Evolutionary conservation across 495 filamentous ascomycete genomes (phyloP).

Genomic region (Diplogelasinospora grovesii): DNA sequence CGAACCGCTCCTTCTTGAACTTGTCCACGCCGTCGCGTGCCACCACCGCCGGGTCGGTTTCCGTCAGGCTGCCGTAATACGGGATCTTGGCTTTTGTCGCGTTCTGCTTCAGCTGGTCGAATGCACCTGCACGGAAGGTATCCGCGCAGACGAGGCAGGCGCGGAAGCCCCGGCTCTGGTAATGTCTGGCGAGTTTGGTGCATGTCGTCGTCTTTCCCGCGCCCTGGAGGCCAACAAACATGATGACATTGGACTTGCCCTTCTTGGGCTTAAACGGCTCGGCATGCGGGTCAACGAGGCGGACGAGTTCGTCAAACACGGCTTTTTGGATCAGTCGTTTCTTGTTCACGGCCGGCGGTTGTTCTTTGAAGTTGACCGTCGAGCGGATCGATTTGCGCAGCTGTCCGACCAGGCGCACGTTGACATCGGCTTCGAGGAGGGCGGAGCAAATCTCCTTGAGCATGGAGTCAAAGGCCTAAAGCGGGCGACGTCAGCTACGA

Average conservation of each 20-base stretch:
- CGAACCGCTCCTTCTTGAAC: constrained; percentile 98
- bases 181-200: constrained; percentile 94
- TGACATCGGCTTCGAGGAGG: constrained; percentile 91
- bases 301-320: constrained; percentile 94
- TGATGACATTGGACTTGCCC: constrained; percentile 91
- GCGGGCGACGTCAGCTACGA: constrained; percentile 6
- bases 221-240: constrained; percentile 98
- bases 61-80: constrained; percentile 92
- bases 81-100: constrained; percentile 98
- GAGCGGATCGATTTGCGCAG: constrained; percentile 89
- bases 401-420: constrained; percentile 84
- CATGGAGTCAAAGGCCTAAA: constrained; percentile 92
- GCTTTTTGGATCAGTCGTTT: constrained; percentile 97
- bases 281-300: constrained; percentile 90
- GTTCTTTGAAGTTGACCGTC: constrained; percentile 87
- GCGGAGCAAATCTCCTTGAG: constrained; percentile 94
- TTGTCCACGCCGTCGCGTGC: constrained; percentile 92
- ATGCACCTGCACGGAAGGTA: constrained; percentile 96
- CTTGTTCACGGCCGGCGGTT: constrained; percentile 87
- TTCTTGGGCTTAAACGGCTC: constrained; percentile 97
- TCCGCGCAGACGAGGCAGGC: constrained; percentile 94
- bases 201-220: constrained; percentile 97
- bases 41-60: constrained; percentile 91
- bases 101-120: constrained; percentile 98
- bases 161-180: constrained; percentile 90